Conservation (phyloP, 345 rosid species). For the Stellera chamaejasme region DNA sequence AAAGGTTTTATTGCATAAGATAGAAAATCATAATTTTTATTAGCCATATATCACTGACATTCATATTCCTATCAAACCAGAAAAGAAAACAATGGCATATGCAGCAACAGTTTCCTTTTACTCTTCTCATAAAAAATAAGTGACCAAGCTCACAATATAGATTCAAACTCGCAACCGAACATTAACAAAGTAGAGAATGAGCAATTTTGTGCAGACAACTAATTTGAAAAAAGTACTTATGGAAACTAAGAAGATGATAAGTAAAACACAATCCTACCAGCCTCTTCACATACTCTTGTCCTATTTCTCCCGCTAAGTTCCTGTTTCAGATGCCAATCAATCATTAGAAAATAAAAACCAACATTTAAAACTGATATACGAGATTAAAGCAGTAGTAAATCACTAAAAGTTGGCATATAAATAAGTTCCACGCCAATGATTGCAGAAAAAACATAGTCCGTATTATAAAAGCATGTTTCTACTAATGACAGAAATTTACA, state of each 20-base stretch:
- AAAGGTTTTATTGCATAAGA: no score
- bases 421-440: no score
- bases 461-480: no score
- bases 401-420: no score
- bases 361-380: background rate
- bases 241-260: background rate
- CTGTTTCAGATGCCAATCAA: slow-evolving; percentile 18
- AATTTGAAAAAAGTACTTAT: background rate
- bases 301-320: slow-evolving; percentile 92
- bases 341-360: background rate
- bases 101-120: no score
- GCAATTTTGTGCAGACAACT: background rate
- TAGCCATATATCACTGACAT: no score
- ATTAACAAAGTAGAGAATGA: background rate
- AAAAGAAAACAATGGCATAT: no score
- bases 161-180: slow-evolving; percentile 9
- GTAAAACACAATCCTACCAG: slow-evolving; percentile 33
- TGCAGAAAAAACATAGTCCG: no score
- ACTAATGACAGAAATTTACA: no score
- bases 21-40: no score
- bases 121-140: background rate
- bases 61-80: no score
- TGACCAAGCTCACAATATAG: background rate
- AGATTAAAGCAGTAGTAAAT: no score
- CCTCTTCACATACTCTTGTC: slow-evolving; percentile 60